Evolutionary conservation across 148 eudicot species (phyloP).

Genomic region (Spergularia marina): DNA sequence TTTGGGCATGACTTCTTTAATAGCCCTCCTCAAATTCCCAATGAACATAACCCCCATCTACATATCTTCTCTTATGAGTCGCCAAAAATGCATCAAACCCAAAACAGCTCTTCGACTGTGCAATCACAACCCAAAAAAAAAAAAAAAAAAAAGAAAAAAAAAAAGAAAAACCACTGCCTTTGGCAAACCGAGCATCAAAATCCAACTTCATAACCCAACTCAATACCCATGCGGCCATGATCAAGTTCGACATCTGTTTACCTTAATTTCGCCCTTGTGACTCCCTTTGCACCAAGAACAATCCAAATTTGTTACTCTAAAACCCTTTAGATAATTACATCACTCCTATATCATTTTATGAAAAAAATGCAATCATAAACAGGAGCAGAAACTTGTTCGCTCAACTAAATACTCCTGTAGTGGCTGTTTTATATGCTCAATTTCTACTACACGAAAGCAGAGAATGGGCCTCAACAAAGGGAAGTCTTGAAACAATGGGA

Average conservation of each 20-base stretch:
- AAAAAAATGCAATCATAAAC: no score
- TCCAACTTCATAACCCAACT: not conserved
- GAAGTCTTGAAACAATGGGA: no score
- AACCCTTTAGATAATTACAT: no score
- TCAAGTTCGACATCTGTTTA: not conserved
- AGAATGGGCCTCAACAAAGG: no score
- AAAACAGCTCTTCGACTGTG: conserved; percentile 76
- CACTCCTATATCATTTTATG: no score
- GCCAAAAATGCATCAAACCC: conserved; percentile 91
- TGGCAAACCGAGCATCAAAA: not conserved
- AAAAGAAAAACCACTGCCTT: not conserved
- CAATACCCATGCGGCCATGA: not conserved
- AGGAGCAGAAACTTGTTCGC: no score
- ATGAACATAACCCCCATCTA: conserved; percentile 89
- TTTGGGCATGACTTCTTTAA: conserved; percentile 83
- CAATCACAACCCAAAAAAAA: conserved; percentile 11
- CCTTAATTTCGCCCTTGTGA: not conserved
- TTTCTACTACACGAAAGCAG: no score
- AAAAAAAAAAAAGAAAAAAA: no score
- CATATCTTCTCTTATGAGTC: conserved; percentile 88
- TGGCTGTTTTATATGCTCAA: no score
- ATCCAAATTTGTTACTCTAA: not conserved
- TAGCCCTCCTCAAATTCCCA: conserved; percentile 83
- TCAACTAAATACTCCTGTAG: no score
- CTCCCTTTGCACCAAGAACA: not conserved